Conservation (phyloP, 306 rosid genomes). For the Astragalus glycyphyllos region DNA sequence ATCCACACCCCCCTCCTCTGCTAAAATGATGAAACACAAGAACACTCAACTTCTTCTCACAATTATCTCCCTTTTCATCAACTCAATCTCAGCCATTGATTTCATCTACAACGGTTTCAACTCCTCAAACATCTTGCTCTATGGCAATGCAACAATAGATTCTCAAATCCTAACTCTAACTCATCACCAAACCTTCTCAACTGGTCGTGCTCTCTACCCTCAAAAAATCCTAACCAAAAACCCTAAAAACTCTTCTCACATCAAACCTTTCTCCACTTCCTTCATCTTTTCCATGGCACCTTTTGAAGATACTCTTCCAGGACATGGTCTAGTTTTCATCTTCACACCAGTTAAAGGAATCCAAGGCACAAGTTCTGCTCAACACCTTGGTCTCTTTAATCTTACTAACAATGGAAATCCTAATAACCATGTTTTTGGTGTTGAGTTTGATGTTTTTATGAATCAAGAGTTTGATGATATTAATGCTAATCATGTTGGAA, state of each 20-base stretch:
- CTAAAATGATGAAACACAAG: slow-evolving; percentile 44
- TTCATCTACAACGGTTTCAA: slow-evolving; percentile 83
- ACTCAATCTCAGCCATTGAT: slow-evolving; percentile 50
- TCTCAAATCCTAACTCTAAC: slow-evolving; percentile 69
- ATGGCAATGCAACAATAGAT: slow-evolving; percentile 67
- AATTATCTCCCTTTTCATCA: slow-evolving; percentile 33
- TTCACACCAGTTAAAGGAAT: slow-evolving; percentile 64
- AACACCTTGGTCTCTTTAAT: slow-evolving; percentile 74
- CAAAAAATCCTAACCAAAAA: slow-evolving; percentile 55
- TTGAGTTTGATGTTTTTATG: slow-evolving; percentile 79
- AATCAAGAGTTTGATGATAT: slow-evolving; percentile 78
- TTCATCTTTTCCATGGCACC: slow-evolving; percentile 83
- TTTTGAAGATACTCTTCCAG: slow-evolving; percentile 56
- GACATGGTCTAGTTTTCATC: slow-evolving; percentile 83
- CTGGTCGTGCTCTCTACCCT: slow-evolving; percentile 74
- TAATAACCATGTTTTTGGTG: slow-evolving; percentile 66
- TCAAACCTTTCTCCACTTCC: slow-evolving; percentile 77
- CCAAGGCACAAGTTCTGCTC: slow-evolving; percentile 59
- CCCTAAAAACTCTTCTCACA: slow-evolving; percentile 50
- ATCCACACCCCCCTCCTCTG: not conserved
- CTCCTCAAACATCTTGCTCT: slow-evolving; percentile 58
- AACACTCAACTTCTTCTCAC: slow-evolving; percentile 27
- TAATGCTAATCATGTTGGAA: slow-evolving; percentile 75
- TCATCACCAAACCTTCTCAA: slow-evolving; percentile 57
- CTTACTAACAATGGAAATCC: slow-evolving; percentile 53